phyloP scores from a whole-genome alignment of 139 green algal genomes.

The Zygnema cylindricum region DNA sequence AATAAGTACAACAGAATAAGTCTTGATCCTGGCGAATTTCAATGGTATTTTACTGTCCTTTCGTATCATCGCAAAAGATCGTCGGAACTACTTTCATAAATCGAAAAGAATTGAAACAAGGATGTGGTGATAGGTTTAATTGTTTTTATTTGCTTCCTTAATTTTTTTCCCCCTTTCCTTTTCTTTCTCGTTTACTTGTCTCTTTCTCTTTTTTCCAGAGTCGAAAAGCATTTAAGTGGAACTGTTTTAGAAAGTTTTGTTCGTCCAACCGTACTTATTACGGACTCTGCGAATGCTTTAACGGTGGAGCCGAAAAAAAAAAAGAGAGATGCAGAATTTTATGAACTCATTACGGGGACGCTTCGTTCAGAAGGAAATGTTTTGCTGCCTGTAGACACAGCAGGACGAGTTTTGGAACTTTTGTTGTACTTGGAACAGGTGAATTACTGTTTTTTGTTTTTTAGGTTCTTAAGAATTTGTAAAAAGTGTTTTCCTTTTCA shows the following conservation, averaged over 20 bases:
- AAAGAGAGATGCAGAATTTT: constrained; percentile 51
- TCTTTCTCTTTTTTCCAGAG: too few species aligned
- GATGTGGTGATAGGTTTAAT: too few species aligned
- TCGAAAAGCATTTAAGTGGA: constrained; percentile 71
- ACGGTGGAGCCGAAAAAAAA: constrained; percentile 11
- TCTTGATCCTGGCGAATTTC: too few species aligned
- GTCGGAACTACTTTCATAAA: too few species aligned
- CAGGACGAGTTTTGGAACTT: constrained; percentile 89
- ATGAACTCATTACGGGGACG: constrained; percentile 18
- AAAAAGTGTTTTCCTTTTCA: not conserved
- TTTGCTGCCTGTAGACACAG: constrained; percentile 86
- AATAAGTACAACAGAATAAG: too few species aligned
- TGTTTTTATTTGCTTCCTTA: too few species aligned
- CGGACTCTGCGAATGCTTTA: constrained; percentile 65
- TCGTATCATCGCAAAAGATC: too few species aligned
- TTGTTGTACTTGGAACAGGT: constrained; percentile 82
- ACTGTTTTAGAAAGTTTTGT: constrained; percentile 69
- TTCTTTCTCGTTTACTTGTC: too few species aligned
- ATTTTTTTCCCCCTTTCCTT: too few species aligned
- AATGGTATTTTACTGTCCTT: too few species aligned
- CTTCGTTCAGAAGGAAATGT: constrained; percentile 73
- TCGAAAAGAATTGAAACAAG: too few species aligned
- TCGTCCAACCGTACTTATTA: constrained; percentile 82
- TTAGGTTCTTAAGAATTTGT: too few species aligned
- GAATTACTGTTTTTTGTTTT: not conserved